Conservation (phyloP, 768 basidiomycete genomes). For the Hydnomerulius pinastri region DNA sequence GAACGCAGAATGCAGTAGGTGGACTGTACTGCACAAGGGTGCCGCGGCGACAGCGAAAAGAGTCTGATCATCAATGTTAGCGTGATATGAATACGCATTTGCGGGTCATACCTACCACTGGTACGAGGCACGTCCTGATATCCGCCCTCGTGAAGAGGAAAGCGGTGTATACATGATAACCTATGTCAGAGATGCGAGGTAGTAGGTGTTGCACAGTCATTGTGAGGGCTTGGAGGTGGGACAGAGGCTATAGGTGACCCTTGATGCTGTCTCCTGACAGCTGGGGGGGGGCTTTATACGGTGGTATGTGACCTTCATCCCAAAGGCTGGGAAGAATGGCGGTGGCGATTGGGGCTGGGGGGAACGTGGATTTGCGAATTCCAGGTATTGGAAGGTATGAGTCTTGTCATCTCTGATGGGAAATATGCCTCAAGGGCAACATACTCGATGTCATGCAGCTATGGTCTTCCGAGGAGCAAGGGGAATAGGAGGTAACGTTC, state of each 20-base stretch:
- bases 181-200: constrained; percentile 12
- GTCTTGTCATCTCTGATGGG: too few relatives aligned
- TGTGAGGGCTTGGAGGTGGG: not conserved
- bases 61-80: constrained; percentile 23
- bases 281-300: not conserved
- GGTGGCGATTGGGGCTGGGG: too few relatives aligned
- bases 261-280: not conserved
- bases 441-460: too few relatives aligned
- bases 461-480: too few relatives aligned
- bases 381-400: too few relatives aligned
- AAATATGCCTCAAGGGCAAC: too few relatives aligned
- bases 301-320: not conserved
- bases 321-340: too few relatives aligned
- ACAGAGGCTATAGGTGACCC: not conserved
- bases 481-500: too few relatives aligned
- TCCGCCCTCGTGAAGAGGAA: constrained; percentile 50
- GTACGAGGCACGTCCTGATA: constrained; percentile 47
- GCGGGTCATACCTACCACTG: constrained; percentile 38
- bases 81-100: not conserved
- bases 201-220: constrained; percentile 21
- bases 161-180: constrained; percentile 28
- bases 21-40: constrained; percentile 22
- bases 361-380: too few relatives aligned
- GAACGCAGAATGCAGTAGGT: constrained; percentile 29
- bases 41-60: constrained; percentile 36